A percentile compares a stretch with the other conserved stretches of the same genome.
These are phyloP conservation scores for Kokia cookei DNA, from an alignment of 441 rosid genomes.

Conservation along the genomic window DNA sequence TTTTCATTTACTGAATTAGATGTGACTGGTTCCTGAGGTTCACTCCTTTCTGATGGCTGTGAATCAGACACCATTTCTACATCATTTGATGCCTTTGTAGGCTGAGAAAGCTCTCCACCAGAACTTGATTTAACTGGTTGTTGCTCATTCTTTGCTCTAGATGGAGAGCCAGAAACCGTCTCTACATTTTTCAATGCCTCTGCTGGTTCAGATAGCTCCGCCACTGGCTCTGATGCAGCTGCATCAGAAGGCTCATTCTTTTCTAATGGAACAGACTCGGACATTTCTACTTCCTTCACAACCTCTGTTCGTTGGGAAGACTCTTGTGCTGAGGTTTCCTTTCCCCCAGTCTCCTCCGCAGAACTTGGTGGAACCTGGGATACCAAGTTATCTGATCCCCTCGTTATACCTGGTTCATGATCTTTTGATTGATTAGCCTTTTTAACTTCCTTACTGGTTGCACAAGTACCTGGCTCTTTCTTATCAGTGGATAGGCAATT, in stretches of 20 bases:
- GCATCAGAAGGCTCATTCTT: slow-evolving; percentile 34
- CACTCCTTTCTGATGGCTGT: slow-evolving; percentile 30
- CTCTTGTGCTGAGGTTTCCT: slow-evolving; percentile 25
- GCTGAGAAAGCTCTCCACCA: slow-evolving; percentile 23
- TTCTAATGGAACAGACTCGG: slow-evolving; percentile 27
- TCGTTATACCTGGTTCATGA: slow-evolving; percentile 7
- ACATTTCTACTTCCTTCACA: slow-evolving; percentile 28
- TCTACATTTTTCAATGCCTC: slow-evolving; percentile 3
- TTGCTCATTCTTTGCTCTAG: slow-evolving; percentile 22
- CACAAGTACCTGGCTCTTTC: slow-evolving; percentile 16
- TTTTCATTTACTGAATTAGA: slow-evolving; percentile 34
- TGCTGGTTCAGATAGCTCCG: slow-evolving; percentile 16
- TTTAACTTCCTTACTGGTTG: slow-evolving; percentile 27
- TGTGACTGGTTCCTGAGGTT: slow-evolving; percentile 22
- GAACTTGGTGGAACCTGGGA: slow-evolving; percentile 23
- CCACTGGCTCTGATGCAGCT: slow-evolving; percentile 24
- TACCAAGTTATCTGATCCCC: slow-evolving; percentile 22
- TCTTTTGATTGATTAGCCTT: slow-evolving; percentile 28
- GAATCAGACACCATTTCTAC: slow-evolving; percentile 38
- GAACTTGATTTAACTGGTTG: slow-evolving; percentile 7
- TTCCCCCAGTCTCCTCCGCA: slow-evolving; percentile 22
- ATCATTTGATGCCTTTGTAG: slow-evolving; percentile 31
- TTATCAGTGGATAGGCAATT: slow-evolving; percentile 2
- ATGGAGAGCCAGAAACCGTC: not conserved
- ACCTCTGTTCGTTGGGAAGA: slow-evolving; percentile 23